Percentiles rank a stretch among this genome's conserved stretches.
Conservation (phyloP, 306 rosid species). For the Nissolia schottii region DNA sequence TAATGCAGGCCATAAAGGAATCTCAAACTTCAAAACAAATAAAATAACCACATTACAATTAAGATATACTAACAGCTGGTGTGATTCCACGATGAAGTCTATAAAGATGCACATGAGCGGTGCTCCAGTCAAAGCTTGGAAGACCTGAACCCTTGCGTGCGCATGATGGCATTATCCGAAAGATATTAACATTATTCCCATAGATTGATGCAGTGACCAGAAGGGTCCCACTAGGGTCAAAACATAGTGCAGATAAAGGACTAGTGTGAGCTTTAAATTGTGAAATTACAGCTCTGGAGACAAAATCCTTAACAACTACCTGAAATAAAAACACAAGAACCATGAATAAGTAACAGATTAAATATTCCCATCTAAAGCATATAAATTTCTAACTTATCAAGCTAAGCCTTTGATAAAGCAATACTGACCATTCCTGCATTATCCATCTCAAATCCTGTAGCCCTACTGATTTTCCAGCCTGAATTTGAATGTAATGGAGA, state of each 20-base stretch:
- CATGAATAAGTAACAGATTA: slow-evolving; percentile 29
- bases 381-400: not conserved
- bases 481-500: slow-evolving; percentile 64
- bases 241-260: slow-evolving; percentile 89
- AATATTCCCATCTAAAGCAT: slow-evolving; percentile 3
- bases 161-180: slow-evolving; percentile 76
- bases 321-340: slow-evolving; percentile 41
- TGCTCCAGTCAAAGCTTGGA: slow-evolving; percentile 52
- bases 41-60: slow-evolving; percentile 12
- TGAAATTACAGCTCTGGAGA: slow-evolving; percentile 59
- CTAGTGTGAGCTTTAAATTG: slow-evolving; percentile 89
- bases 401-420: slow-evolving; percentile 14
- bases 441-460: slow-evolving; percentile 60
- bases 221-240: slow-evolving; percentile 91
- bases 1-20: slow-evolving; percentile 9
- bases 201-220: slow-evolving; percentile 80
- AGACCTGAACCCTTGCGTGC: slow-evolving; percentile 50
- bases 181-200: slow-evolving; percentile 82
- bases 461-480: slow-evolving; percentile 67
- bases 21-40: slow-evolving; percentile 17
- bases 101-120: slow-evolving; percentile 86
- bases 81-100: slow-evolving; percentile 89
- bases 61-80: slow-evolving; percentile 74
- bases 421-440: slow-evolving; percentile 81
- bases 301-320: slow-evolving; percentile 83